These are phyloP conservation scores for Coemansia sp. DNA, from an alignment of 192 early-diverging fungal genomes.

Conservation along the genomic window DNA sequence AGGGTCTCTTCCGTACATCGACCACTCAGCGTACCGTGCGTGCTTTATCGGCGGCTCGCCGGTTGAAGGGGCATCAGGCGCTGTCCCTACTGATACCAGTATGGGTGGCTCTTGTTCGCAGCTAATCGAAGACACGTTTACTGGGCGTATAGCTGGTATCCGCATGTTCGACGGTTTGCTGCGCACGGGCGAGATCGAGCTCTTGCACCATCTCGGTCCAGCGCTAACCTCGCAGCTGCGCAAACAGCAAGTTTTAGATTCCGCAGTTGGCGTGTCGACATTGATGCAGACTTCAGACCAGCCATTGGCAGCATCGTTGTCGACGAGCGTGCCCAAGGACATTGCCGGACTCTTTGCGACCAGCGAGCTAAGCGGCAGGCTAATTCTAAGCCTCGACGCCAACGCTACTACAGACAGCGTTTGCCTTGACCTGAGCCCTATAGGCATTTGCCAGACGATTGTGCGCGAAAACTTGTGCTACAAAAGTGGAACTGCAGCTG, in stretches of 20 bases:
- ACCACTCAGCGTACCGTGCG: constrained; percentile 14
- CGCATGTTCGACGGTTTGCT: constrained; percentile 43
- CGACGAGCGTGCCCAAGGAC: constrained; percentile 9
- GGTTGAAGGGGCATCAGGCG: background rate
- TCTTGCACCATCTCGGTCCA: constrained; percentile 34
- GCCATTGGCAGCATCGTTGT: constrained; percentile 6
- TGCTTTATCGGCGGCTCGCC: constrained; percentile 30
- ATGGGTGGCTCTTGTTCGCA: background rate
- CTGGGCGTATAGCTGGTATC: constrained; percentile 18
- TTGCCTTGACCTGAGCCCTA: constrained; percentile 31
- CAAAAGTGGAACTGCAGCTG: background rate
- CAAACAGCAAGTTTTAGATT: constrained; percentile 15
- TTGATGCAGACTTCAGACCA: constrained; percentile 9
- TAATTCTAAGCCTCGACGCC: constrained; percentile 20
- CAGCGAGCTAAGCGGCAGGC: constrained; percentile 13
- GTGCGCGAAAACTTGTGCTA: constrained; percentile 25
- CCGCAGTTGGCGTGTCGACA: background rate
- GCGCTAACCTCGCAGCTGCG: constrained; percentile 20
- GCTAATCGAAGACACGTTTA: constrained; percentile 1
- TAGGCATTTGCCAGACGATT: constrained; percentile 38
- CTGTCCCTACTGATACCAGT: background rate
- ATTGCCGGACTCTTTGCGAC: constrained; percentile 7
- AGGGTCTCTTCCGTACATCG: constrained; percentile 28
- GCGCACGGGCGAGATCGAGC: constrained; percentile 17
- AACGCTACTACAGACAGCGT: background rate